phyloP scores from a whole-genome alignment of 1,284 basidiomycete species.

The Cryptococcus sp. region DNA sequence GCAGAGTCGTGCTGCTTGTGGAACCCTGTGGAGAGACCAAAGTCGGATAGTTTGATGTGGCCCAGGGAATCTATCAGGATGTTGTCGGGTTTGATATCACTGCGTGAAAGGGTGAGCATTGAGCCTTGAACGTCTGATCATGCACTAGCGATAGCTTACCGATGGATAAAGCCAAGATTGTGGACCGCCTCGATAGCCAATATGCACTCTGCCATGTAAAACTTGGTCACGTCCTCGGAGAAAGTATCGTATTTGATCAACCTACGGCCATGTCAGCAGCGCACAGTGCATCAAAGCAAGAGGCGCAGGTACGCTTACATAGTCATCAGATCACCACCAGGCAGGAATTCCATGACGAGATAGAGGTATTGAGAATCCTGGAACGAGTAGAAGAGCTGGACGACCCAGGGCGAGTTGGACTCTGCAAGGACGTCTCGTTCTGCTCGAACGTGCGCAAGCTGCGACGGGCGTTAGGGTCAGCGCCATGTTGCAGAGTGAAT shows the following conservation, averaged over 20 bases:
- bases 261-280: conserved; percentile 59
- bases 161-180: conserved; percentile 98
- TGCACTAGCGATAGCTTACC: conserved; percentile 58
- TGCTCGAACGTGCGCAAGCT: conserved; percentile 98
- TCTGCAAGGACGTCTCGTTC: conserved; percentile 97
- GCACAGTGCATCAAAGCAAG: not conserved
- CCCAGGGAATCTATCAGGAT: conserved; percentile 93
- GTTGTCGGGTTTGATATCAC: conserved; percentile 96
- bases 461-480: conserved; percentile 4
- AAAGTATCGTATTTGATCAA: conserved; percentile 99
- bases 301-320: conserved; percentile 41
- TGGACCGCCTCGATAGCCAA: conserved; percentile 98
- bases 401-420: conserved; percentile 94
- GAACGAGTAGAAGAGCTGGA: conserved; percentile 98
- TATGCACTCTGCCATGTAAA: conserved; percentile 99
- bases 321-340: conserved; percentile 94
- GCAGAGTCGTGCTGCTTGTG: conserved; percentile 93
- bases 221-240: conserved; percentile 96
- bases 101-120: conserved; percentile 45
- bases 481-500: too few species aligned
- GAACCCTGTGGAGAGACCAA: conserved; percentile 91
- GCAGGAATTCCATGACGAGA: conserved; percentile 98
- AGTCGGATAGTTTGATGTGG: conserved; percentile 94
- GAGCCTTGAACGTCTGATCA: not conserved
- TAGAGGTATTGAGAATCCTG: conserved; percentile 95